Percentiles rank a stretch among this genome's conserved stretches.
Evolutionary conservation across 768 basidiomycete genomes (phyloP).

Genomic region (Psilocybe cyanescens): DNA sequence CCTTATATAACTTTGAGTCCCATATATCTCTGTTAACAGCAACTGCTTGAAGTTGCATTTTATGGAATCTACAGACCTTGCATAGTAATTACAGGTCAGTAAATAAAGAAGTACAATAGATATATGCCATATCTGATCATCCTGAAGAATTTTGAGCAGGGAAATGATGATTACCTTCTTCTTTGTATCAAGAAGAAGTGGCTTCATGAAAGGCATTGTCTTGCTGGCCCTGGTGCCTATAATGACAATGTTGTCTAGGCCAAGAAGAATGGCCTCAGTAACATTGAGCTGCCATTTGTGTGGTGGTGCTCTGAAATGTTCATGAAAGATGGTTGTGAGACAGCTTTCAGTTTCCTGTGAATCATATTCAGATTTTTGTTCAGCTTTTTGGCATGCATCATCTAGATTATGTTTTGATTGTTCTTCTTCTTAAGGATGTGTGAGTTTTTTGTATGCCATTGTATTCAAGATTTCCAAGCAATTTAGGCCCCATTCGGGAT

Average conservation of each 20-base stretch:
- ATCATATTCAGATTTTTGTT: not conserved
- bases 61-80: constrained; percentile 26
- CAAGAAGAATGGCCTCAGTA: constrained; percentile 35
- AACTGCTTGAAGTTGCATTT: constrained; percentile 30
- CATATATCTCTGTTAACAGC: constrained; percentile 42
- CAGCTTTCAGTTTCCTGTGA: not conserved
- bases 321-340: not conserved
- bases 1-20: constrained; percentile 27
- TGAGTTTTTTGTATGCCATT: too few relatives aligned
- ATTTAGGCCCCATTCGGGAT: too few relatives aligned
- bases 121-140: constrained; percentile 33
- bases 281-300: constrained; percentile 45
- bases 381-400: not conserved
- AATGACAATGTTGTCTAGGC: constrained; percentile 36
- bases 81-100: constrained; percentile 15
- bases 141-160: constrained; percentile 38
- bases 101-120: not conserved
- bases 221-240: constrained; percentile 43
- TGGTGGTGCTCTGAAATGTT: constrained; percentile 17
- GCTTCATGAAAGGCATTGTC: constrained; percentile 40
- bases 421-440: too few relatives aligned
- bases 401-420: too few relatives aligned
- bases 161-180: constrained; percentile 36
- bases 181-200: constrained; percentile 24
- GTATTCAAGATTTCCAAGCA: too few relatives aligned